Evolutionary conservation across 208 protist genomes (phyloP).

Genomic region (Leptomonas pyrrhocoris): DNA sequence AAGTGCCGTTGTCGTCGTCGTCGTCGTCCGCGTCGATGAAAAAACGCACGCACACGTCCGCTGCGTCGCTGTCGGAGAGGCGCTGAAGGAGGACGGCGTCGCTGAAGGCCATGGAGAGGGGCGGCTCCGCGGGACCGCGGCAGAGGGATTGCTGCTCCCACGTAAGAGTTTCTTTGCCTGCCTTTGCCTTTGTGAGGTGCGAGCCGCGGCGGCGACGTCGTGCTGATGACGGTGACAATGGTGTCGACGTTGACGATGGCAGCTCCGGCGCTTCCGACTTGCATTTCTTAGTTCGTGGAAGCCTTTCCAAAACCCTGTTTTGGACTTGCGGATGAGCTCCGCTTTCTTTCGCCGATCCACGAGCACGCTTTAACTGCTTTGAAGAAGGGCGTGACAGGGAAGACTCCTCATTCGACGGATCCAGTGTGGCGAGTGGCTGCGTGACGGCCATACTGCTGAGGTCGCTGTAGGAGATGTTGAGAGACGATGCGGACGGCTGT

Average conservation of each 20-base stretch:
- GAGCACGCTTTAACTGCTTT: background rate
- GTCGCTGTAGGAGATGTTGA: background rate
- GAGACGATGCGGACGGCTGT: background rate
- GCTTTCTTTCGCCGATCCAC: background rate
- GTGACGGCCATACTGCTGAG: background rate
- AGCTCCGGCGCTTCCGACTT: no score
- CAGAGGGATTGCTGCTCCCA: background rate
- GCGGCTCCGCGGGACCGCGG: background rate
- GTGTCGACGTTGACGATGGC: no score
- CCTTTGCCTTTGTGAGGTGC: background rate
- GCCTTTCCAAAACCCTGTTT: no score
- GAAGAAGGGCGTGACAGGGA: background rate
- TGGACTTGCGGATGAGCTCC: no score
- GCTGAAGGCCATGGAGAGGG: slow-evolving; percentile 32
- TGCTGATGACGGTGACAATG: no score
- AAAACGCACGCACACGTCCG: slow-evolving; percentile 20
- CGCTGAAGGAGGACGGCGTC: slow-evolving; percentile 22
- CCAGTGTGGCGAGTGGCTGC: slow-evolving; percentile 8
- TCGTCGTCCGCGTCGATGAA: slow-evolving; percentile 14
- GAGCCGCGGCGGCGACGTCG: background rate
- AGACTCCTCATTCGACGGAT: background rate
- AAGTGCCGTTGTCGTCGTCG: background rate
- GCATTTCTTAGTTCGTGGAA: no score
- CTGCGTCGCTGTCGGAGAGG: slow-evolving; percentile 8
- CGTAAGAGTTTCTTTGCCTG: background rate